A percentile compares a stretch with the other conserved stretches of the same genome.
Evolutionary conservation across 169 alveolate species (phyloP).

Genomic region (Babesia divergens): DNA sequence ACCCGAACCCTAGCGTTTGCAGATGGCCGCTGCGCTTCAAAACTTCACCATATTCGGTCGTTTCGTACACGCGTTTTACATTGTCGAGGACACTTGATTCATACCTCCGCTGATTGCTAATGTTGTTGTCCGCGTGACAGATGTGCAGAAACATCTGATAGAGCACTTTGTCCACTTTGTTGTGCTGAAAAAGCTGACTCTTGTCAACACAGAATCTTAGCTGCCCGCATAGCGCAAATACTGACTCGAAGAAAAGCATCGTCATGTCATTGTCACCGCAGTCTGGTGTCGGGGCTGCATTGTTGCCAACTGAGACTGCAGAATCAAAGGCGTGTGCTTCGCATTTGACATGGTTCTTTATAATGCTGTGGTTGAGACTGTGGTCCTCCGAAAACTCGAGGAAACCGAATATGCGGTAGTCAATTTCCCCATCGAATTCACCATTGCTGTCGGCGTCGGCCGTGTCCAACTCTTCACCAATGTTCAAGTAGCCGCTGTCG

Average conservation of each 20-base stretch:
- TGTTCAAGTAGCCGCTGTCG: conserved; percentile 1
- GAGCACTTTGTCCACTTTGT: conserved; percentile 30
- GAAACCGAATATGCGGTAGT: conserved; percentile 42
- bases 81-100: not conserved
- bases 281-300: no score
- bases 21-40: not conserved
- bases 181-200: conserved; percentile 22
- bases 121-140: conserved; percentile 14
- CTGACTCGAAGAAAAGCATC: conserved; percentile 23
- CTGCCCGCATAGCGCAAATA: conserved; percentile 9
- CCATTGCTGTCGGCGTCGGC: not conserved
- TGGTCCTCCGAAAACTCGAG: conserved; percentile 21
- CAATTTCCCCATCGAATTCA: not conserved
- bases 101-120: conserved; percentile 23
- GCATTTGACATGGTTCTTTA: not conserved
- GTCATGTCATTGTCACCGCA: not conserved
- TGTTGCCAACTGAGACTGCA: no score
- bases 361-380: not conserved
- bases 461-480: not conserved
- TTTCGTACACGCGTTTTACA: not conserved
- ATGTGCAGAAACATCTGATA: conserved; percentile 26
- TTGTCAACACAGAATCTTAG: conserved; percentile 19
- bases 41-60: conserved; percentile 2
- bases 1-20: not conserved
- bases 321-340: no score